Evolutionary conservation across 129 eudicot genomes (phyloP), one percentile per base, ranked within the genome.

Genomic region (Ambrosia artemisiifolia): DNA sequence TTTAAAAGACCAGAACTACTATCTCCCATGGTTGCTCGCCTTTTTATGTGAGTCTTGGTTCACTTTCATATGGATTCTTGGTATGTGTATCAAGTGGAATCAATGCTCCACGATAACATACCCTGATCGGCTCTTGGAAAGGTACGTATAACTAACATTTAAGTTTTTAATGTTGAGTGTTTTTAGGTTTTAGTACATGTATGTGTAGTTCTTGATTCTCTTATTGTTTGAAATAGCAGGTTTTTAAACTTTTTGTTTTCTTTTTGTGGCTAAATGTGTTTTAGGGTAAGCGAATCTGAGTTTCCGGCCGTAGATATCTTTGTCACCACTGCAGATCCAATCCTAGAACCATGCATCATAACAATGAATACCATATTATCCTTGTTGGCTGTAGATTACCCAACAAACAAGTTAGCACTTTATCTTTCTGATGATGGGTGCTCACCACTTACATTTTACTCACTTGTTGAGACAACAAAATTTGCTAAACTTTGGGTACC

Each of bases 401-500:
- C 88, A 4, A 71, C 78, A 28, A 47, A 71, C 50, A 84, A 80
- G 46, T 53, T 84, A 59, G 82, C 82, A 63, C 80, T 82, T 40
- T 84, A 80, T 70, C 62, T 84, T 11, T 84, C 88, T 3, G 88
- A 84, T 5, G 88, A 84, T 7, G 85, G 82, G 0, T 79, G 81
- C 32, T 84, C 88, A 14, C 77, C 82, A 50, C 69, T 80, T 55
- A 76, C 75, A 2, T 80, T 18, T 44, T 83, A 67, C 19, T 61
- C 88, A 28, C 84, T 83, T 19, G 42, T 76, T 10, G 88, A 83
- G 66, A 55, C 88, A 30, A 72, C 72, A 3, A 73, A 81, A 2
- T 85, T 78, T 49, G 89, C 84, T 30, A 71, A 72, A 28, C 59
- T 61, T 71, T 85, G 86, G 89, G 80, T 85, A 57, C 86, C 89